Conservation (phyloP, 2,329 filamentous ascomycete genomes). For the Pochonia chlamydosporia region DNA sequence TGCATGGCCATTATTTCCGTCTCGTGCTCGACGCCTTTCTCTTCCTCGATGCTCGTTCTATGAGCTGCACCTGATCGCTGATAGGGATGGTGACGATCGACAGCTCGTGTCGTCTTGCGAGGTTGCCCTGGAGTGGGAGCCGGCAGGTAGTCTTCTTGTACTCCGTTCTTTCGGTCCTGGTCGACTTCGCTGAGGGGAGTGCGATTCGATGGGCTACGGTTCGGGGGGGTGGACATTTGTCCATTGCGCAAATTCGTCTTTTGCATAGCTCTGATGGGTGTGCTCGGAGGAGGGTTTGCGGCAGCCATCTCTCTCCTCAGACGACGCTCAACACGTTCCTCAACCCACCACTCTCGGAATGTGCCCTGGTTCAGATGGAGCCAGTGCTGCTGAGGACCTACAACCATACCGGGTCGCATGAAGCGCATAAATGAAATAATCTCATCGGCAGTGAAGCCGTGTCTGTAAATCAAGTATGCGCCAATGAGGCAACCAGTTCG, state of each 20-base stretch:
- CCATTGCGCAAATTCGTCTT: conserved; percentile 55
- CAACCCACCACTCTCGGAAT: conserved; percentile 98
- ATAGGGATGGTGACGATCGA: conserved; percentile 72
- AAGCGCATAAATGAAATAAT: conserved; percentile 98
- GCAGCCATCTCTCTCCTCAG: conserved; percentile 54
- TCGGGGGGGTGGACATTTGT: conserved; percentile 78
- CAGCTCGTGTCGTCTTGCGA: conserved; percentile 73
- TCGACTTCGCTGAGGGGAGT: conserved; percentile 93
- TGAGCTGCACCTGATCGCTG: conserved; percentile 47
- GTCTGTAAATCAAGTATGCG: conserved; percentile 93
- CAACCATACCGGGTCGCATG: conserved; percentile 98
- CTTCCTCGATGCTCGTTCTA: conserved; percentile 37
- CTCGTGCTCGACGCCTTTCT: conserved; percentile 49
- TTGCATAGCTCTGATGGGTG: conserved; percentile 56
- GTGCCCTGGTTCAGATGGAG: conserved; percentile 92
- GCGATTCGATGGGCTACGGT: conserved; percentile 67
- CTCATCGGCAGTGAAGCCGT: conserved; percentile 96
- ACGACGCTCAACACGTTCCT: conserved; percentile 72
- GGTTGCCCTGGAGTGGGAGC: conserved; percentile 95
- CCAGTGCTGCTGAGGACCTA: conserved; percentile 98
- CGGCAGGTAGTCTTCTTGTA: conserved; percentile 87
- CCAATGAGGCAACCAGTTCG: conserved; percentile 95
- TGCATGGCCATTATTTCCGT: conserved; percentile 57
- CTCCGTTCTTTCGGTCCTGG: conserved; percentile 63
- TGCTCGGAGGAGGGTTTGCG: conserved; percentile 46